phyloP scores from a whole-genome alignment of 2,329 filamentous ascomycete genomes.

The Fusarium brevicatenulatum region DNA sequence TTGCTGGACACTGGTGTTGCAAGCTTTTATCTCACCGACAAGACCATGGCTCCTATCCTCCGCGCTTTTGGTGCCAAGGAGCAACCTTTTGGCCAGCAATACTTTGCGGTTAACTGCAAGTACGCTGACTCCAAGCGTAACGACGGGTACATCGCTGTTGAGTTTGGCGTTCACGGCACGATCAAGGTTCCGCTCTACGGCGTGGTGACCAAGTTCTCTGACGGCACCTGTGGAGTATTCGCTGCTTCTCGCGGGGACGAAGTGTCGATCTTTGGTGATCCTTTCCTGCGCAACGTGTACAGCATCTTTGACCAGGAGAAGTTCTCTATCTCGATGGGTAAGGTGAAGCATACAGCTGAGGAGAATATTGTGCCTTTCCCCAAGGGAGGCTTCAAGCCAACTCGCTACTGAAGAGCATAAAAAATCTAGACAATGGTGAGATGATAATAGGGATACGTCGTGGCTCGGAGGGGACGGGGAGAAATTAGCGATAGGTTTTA shows the following conservation, averaged over 20 bases:
- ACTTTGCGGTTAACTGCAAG: neutral
- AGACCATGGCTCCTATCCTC: neutral
- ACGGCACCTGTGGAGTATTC: neutral
- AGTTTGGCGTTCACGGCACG: neutral
- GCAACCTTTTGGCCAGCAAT: neutral
- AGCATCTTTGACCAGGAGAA: slow-evolving; percentile 9
- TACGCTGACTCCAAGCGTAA: neutral
- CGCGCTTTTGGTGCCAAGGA: neutral
- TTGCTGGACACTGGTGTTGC: neutral
- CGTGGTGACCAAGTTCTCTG: neutral
- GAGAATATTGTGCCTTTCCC: slow-evolving; percentile 1
- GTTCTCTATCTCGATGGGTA: neutral
- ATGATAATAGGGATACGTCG: neutral
- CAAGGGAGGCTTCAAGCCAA: neutral
- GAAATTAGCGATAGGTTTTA: accelerated
- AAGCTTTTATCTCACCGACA: neutral
- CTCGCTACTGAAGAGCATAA: too few species aligned
- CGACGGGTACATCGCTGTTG: neutral
- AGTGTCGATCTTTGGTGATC: neutral
- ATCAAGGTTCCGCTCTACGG: neutral
- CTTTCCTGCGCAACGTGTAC: slow-evolving; percentile 5
- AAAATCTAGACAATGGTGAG: too few species aligned
- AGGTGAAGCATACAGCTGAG: neutral
- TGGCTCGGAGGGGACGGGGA: neutral
- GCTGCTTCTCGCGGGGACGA: neutral